Conservation (phyloP, 176 grass and related monocot species). For the Musa acuminata region DNA sequence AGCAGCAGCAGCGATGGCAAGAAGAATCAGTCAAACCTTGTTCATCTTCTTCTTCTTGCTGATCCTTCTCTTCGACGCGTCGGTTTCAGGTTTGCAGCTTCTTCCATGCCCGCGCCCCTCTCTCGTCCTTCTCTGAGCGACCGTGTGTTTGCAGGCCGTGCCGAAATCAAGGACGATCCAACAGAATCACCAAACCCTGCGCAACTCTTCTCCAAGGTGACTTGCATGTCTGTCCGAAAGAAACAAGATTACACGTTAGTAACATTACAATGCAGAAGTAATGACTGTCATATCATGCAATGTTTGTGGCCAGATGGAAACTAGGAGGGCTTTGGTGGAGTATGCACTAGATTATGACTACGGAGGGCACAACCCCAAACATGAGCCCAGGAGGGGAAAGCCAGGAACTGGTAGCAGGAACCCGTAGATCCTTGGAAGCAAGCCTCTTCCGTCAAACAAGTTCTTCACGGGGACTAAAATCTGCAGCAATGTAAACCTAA, state of each 20-base stretch:
- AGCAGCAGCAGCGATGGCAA: background rate
- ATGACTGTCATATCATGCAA: no score
- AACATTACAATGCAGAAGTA: background rate
- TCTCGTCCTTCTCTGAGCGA: background rate
- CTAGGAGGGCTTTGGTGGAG: background rate
- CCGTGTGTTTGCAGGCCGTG: background rate
- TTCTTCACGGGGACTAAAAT: background rate
- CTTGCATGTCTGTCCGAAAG: background rate
- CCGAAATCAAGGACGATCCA: background rate
- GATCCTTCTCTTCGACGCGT: background rate
- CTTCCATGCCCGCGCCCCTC: background rate
- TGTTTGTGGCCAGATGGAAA: background rate
- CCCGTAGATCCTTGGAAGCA: background rate
- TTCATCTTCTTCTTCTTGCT: background rate
- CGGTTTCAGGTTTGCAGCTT: background rate
- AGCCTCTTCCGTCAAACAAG: background rate
- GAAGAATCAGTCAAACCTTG: background rate
- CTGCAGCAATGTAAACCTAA: no score
- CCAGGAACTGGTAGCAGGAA: constrained; percentile 3
- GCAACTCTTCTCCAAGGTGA: background rate
- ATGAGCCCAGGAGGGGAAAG: constrained; percentile 13
- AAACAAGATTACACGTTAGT: no score
- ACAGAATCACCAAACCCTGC: background rate
- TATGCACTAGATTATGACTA: constrained; percentile 12
- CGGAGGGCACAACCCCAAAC: constrained; percentile 5